Evolutionary conservation across 768 basidiomycete species (phyloP).

Genomic region (Suillus fuscotomentosus): DNA sequence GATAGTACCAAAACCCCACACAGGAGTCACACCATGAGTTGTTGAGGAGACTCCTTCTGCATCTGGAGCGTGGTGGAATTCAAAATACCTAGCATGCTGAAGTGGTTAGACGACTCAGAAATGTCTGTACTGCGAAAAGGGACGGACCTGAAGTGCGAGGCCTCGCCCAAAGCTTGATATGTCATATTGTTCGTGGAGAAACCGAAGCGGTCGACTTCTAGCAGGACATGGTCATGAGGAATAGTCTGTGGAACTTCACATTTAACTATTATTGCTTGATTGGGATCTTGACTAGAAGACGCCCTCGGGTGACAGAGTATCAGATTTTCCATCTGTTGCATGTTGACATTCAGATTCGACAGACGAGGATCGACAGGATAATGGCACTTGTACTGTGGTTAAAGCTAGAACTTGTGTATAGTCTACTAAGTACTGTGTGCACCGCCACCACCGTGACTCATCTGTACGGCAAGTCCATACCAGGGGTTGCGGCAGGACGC

Average conservation of each 20-base stretch:
- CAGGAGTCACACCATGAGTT: constrained; percentile 64
- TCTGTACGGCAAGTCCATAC: no score
- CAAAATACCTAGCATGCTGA: constrained; percentile 57
- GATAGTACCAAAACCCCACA: constrained; percentile 71
- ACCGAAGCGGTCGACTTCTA: constrained; percentile 65
- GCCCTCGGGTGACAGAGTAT: constrained; percentile 40
- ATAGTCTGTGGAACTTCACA: constrained; percentile 18
- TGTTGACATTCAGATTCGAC: background rate
- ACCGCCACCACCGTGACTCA: no score
- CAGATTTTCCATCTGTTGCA: constrained; percentile 23
- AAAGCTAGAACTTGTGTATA: no score
- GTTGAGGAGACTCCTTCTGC: constrained; percentile 36
- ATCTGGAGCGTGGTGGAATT: constrained; percentile 55
- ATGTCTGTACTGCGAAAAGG: background rate
- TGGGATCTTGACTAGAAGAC: constrained; percentile 32
- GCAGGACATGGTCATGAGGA: constrained; percentile 48
- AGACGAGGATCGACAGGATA: background rate
- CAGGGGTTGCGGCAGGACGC: background rate
- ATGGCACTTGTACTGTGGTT: background rate
- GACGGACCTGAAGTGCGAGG: constrained; percentile 37
- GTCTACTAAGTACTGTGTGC: no score
- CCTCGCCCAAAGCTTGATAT: constrained; percentile 56
- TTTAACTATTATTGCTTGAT: constrained; percentile 26
- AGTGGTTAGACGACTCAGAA: background rate
- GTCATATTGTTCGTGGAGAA: constrained; percentile 74